Conservation (phyloP, 2,329 filamentous ascomycete species). For the Dichotomopilus funicola region DNA sequence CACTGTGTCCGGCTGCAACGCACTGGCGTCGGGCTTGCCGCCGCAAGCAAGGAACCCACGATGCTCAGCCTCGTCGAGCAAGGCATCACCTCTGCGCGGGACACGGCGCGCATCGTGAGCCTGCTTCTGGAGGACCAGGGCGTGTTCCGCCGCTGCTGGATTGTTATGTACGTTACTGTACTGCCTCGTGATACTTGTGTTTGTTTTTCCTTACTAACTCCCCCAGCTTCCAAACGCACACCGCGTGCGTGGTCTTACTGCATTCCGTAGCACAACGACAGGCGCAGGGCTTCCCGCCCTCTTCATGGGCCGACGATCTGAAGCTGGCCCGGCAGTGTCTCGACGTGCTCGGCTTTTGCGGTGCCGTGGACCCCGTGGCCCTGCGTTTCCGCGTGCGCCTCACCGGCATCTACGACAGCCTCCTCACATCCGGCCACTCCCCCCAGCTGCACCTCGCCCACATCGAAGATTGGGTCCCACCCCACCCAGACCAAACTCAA, state of each 20-base stretch:
- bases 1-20: slow-evolving; percentile 19
- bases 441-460: background rate
- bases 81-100: slow-evolving; percentile 25
- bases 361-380: slow-evolving; percentile 15
- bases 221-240: slow-evolving; percentile 28
- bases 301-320: slow-evolving; percentile 25
- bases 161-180: slow-evolving; percentile 25
- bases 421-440: background rate
- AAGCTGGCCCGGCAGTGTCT: slow-evolving; percentile 25
- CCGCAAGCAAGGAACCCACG: background rate
- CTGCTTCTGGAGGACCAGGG: slow-evolving; percentile 20
- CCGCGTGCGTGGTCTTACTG: slow-evolving; percentile 27
- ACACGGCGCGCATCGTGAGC: slow-evolving; percentile 24
- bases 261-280: slow-evolving; percentile 29
- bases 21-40: background rate
- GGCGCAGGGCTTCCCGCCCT: slow-evolving; percentile 22
- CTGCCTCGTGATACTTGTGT: background rate
- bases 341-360: slow-evolving; percentile 17
- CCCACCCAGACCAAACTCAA: slow-evolving; percentile 1
- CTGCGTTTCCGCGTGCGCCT: slow-evolving; percentile 16
- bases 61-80: slow-evolving; percentile 18
- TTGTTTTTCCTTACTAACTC: background rate
- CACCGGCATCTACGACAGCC: slow-evolving; percentile 13
- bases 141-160: slow-evolving; percentile 26
- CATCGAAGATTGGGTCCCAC: slow-evolving; percentile 11